Evolutionary conservation across 1,139 yeast genomes (phyloP).

Genomic region (Geotrichum reessii): DNA sequence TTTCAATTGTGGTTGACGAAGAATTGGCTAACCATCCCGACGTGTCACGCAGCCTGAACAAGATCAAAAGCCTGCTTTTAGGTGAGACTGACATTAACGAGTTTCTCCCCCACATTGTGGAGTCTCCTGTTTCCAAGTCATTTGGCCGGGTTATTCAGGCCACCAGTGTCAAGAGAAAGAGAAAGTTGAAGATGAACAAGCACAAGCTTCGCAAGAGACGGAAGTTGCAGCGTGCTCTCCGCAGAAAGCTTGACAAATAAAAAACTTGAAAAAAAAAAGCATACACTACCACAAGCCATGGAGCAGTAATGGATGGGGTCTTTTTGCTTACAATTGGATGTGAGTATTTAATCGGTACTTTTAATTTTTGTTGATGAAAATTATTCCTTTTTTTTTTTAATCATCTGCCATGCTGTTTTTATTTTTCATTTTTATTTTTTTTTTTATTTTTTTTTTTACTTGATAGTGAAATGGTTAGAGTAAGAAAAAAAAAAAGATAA

Average conservation of each 20-base stretch:
- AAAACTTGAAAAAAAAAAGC: background rate
- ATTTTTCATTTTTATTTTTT: background rate
- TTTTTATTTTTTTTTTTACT: background rate
- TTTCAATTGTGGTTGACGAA: conserved; percentile 16
- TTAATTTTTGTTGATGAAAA: background rate
- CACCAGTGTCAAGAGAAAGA: conserved; percentile 42
- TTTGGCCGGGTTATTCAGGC: conserved; percentile 25
- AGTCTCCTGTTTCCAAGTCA: conserved; percentile 20
- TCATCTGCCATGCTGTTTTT: background rate
- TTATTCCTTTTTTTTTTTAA: background rate
- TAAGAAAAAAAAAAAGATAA: background rate
- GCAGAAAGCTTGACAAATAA: conserved; percentile 33
- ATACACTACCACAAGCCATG: background rate
- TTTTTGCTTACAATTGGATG: background rate
- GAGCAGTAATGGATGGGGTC: background rate
- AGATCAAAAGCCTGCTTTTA: conserved; percentile 11
- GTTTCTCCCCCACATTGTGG: conserved; percentile 13
- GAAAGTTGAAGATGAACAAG: conserved; percentile 44
- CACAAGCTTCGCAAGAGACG: conserved; percentile 45
- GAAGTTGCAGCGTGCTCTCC: conserved; percentile 40
- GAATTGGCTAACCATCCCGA: conserved; percentile 15
- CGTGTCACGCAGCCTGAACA: conserved; percentile 13
- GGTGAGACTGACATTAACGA: conserved; percentile 10
- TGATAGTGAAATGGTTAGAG: background rate
- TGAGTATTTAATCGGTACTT: background rate